Percentiles rank a stretch among this genome's conserved stretches.
Conservation (phyloP, 108 stramenopile genomes). For the Fistulifera solaris region DNA sequence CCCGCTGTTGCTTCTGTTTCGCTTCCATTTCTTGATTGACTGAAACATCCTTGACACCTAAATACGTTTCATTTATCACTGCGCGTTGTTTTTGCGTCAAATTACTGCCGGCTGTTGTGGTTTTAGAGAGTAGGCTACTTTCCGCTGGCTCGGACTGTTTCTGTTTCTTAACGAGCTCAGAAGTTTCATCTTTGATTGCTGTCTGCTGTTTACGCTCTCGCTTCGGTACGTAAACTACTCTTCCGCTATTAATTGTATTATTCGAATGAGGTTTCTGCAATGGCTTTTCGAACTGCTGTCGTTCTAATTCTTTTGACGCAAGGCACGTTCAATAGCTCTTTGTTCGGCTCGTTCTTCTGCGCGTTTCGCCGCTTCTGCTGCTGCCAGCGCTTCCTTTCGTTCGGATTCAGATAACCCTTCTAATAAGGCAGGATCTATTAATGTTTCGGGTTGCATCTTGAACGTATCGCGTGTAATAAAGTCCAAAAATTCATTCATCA, state of each 20-base stretch:
- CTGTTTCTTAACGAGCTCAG: neutral
- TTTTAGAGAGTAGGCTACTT: too few species aligned
- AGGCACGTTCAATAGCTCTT: slow-evolving; percentile 49
- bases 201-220: slow-evolving; percentile 7
- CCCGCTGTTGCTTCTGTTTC: slow-evolving; percentile 11
- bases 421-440: slow-evolving; percentile 55
- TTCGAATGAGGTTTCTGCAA: neutral
- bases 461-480: too few species aligned
- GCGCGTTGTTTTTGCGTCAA: slow-evolving; percentile 29
- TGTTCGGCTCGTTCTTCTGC: slow-evolving; percentile 73
- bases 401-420: slow-evolving; percentile 44
- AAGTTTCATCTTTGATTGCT: too few species aligned
- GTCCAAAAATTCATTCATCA: too few species aligned
- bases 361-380: slow-evolving; percentile 46
- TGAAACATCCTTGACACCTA: slow-evolving; percentile 6
- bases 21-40: slow-evolving; percentile 6
- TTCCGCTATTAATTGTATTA: slow-evolving; percentile 6
- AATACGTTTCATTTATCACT: slow-evolving; percentile 47
- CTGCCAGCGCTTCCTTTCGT: slow-evolving; percentile 49
- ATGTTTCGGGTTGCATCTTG: too few species aligned
- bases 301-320: slow-evolving; percentile 25
- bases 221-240: slow-evolving; percentile 7
- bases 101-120: neutral
- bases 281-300: slow-evolving; percentile 2
- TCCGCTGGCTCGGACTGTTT: neutral